Conservation (phyloP, 2,329 filamentous ascomycete species). For the Zarea fungicola region DNA sequence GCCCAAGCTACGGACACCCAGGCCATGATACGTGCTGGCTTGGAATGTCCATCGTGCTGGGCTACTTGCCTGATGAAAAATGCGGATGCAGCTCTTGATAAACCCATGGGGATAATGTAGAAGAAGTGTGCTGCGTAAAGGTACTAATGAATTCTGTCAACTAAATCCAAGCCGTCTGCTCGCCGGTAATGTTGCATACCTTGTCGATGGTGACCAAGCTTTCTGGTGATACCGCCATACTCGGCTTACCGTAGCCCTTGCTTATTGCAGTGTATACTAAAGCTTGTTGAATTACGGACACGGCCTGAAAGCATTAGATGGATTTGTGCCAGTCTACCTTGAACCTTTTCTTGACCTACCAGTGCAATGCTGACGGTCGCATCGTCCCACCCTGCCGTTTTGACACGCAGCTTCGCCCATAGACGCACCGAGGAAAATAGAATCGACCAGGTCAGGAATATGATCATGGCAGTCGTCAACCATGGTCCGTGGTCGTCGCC, state of each 20-base stretch:
- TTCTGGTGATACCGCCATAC: background rate
- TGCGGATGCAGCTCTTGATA: conserved; percentile 10
- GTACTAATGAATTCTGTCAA: background rate
- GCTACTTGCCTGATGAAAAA: conserved; percentile 12
- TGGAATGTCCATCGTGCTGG: conserved; percentile 7
- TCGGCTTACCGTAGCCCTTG: conserved; percentile 1
- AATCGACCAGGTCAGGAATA: background rate
- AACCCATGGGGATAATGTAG: conserved; percentile 11
- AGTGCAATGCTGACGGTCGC: background rate
- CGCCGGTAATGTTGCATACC: background rate
- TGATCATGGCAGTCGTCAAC: conserved; percentile 1
- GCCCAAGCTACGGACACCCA: conserved; percentile 9
- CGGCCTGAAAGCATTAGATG: background rate
- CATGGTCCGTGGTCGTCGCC: background rate
- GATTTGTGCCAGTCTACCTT: background rate
- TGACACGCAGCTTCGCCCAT: conserved; percentile 3
- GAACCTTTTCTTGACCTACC: background rate
- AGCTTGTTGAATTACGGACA: background rate
- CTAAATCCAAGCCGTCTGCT: too few relatives aligned
- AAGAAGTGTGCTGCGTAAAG: conserved; percentile 7
- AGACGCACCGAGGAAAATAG: background rate
- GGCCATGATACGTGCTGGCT: conserved; percentile 7
- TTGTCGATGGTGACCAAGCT: background rate
- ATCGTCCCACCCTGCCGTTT: background rate
- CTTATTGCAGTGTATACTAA: background rate